These are phyloP conservation scores for Blastobotrys robertii DNA, from an alignment of 805 yeast species.

Conservation along the genomic window DNA sequence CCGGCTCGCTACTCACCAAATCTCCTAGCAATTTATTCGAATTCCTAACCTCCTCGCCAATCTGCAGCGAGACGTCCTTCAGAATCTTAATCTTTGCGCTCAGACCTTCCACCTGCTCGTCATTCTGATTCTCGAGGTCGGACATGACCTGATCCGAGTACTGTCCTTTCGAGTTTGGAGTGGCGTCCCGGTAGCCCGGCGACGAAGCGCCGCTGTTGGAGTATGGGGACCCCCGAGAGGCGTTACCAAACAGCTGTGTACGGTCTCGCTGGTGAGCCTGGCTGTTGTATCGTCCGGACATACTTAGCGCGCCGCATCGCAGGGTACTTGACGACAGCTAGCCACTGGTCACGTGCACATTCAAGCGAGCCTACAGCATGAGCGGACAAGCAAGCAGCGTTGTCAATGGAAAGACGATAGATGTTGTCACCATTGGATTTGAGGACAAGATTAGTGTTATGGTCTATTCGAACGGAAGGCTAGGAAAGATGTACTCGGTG, in stretches of 20 bases:
- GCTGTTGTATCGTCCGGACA: conserved; percentile 11
- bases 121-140: conserved; percentile 57
- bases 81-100: conserved; percentile 43
- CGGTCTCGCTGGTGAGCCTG: conserved; percentile 29
- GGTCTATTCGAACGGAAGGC: conserved; percentile 23
- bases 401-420: conserved; percentile 16
- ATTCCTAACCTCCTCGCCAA: conserved; percentile 2
- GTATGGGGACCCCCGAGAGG: conserved; percentile 24
- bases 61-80: conserved; percentile 29
- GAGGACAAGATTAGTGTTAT: conserved; percentile 24
- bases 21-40: conserved; percentile 33
- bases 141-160: conserved; percentile 45
- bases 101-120: conserved; percentile 47
- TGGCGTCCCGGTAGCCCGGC: conserved; percentile 16
- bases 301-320: not conserved
- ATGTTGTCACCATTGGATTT: conserved; percentile 22
- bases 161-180: conserved; percentile 21
- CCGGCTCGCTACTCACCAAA: conserved; percentile 16
- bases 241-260: conserved; percentile 27
- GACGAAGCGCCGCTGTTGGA: conserved; percentile 6
- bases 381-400: not conserved
- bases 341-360: not conserved
- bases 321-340: not conserved
- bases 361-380: not conserved
- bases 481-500: conserved; percentile 20